Evolutionary conservation across 2,329 filamentous ascomycete genomes (phyloP).

Genomic region (Fusarium euwallaceae): DNA sequence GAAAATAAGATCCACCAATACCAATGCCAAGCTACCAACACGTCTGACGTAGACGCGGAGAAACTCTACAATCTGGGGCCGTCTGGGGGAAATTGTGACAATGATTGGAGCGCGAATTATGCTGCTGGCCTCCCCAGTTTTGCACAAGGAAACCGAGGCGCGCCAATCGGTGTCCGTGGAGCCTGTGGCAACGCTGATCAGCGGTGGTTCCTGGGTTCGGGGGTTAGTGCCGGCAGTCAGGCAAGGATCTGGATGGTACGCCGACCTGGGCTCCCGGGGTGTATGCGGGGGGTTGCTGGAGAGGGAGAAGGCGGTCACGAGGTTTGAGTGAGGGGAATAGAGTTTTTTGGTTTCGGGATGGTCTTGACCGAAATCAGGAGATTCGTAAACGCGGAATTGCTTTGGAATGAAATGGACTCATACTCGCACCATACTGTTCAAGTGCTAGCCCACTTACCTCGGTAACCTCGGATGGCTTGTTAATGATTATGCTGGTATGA

Average conservation of each 20-base stretch:
- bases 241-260: constrained; percentile 17
- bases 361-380: constrained; percentile 27
- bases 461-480: constrained; percentile 2
- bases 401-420: neutral
- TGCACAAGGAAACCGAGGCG: constrained; percentile 16
- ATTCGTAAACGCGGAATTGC: constrained; percentile 3
- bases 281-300: constrained; percentile 20
- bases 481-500: neutral
- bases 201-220: constrained; percentile 9
- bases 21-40: constrained; percentile 6
- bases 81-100: constrained; percentile 29
- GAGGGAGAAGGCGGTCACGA: neutral
- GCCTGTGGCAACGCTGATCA: constrained; percentile 5
- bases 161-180: constrained; percentile 24
- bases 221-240: constrained; percentile 16
- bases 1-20: constrained; percentile 7
- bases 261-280: neutral
- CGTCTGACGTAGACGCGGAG: constrained; percentile 23
- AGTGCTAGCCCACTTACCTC: constrained; percentile 4
- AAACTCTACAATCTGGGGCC: constrained; percentile 27
- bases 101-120: constrained; percentile 36
- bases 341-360: constrained; percentile 5
- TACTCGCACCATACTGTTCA: neutral
- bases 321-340: constrained; percentile 26
- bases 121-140: no score